Base-by-base conservation (phyloP, 2,329 filamentous ascomycete species). In the Aspergillus chevalieri region DNA sequence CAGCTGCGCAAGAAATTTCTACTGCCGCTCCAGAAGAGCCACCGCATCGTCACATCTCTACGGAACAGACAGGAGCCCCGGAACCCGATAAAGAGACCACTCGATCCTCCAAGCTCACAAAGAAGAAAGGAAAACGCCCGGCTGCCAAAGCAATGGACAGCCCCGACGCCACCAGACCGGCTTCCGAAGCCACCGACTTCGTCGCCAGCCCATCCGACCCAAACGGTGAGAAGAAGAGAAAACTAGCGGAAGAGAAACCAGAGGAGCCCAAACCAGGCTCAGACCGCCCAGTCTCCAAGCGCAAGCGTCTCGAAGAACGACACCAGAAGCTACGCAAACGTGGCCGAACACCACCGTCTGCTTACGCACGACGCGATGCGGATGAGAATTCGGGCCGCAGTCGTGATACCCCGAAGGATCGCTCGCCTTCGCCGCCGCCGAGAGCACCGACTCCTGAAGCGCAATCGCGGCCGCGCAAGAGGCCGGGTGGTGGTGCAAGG, bases 401-500 rank as follows among this genome's bases (percentile, higher is more conserved):
- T 46, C 61, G 63, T 26, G 64, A 67, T 38, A 60, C 61, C 15
- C 53, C 54, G 17, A 57, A 59, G 19, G 58, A 61, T 47, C 65
- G 69, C 46, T 74, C 72, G 24, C 67, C 65, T 9, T 74, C 72
- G 2, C 59, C 65, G 8, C 68, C 64, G 46, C 68, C 65, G 21
- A 68, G 70, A 42, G 73, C 73, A 6, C 70, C 69, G n/a, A 66
- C 69, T 6, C 62, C 68, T 6, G 67, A 71, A 39, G 60, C 61
- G 28, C 62, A 65, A 30, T 54, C 67, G 14, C 69, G 71, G 43
- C 71, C 69, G 52, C 67, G 72, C 28, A 75, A 76, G 59, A 65
- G 74, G 33, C 74, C 74, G 1, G 74, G 74, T 42, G 73, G 71
- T 43, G 71, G 72, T 33, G 67, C 74, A 6, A 68, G 74, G 5